phyloP scores from a whole-genome alignment of 768 basidiomycete genomes.

The Hygrocybe punicea region DNA sequence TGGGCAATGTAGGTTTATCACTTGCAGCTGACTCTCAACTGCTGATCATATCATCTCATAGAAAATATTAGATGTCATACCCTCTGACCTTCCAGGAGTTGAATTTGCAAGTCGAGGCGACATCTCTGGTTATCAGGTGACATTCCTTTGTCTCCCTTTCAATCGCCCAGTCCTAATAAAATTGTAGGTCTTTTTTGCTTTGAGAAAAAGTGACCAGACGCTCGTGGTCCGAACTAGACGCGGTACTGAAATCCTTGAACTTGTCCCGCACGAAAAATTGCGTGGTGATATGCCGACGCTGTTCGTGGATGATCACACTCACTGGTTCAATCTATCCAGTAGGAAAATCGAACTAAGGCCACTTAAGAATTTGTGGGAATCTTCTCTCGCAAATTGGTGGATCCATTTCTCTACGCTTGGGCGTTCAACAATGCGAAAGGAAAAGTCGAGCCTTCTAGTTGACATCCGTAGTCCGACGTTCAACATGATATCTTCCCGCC shows the following conservation, averaged over 20 bases:
- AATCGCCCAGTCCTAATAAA: slow-evolving; percentile 1
- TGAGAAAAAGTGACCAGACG: slow-evolving; percentile 9
- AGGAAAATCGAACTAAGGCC: slow-evolving; percentile 33
- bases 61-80: slow-evolving; percentile 36
- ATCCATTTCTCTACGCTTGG: slow-evolving; percentile 19
- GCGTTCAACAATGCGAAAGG: slow-evolving; percentile 12
- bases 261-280: slow-evolving; percentile 32
- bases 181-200: slow-evolving; percentile 33
- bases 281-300: slow-evolving; percentile 28
- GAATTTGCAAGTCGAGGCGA: slow-evolving; percentile 27
- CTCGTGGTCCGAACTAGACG: slow-evolving; percentile 32
- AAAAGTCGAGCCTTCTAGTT: slow-evolving; percentile 14
- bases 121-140: slow-evolving; percentile 22
- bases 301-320: slow-evolving; percentile 28
- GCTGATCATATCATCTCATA: slow-evolving; percentile 2
- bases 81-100: slow-evolving; percentile 33
- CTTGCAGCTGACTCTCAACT: neutral
- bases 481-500: slow-evolving; percentile 17
- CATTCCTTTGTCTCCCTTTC: neutral
- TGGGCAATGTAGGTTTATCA: slow-evolving; percentile 31
- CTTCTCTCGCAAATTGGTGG: slow-evolving; percentile 28
- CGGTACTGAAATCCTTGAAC: slow-evolving; percentile 24
- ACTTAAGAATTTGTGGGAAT: slow-evolving; percentile 25
- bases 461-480: slow-evolving; percentile 27
- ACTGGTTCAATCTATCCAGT: slow-evolving; percentile 32